Base-by-base conservation (phyloP, 2,329 filamentous ascomycete genomes). In the Ascocoryne sarcoides region DNA sequence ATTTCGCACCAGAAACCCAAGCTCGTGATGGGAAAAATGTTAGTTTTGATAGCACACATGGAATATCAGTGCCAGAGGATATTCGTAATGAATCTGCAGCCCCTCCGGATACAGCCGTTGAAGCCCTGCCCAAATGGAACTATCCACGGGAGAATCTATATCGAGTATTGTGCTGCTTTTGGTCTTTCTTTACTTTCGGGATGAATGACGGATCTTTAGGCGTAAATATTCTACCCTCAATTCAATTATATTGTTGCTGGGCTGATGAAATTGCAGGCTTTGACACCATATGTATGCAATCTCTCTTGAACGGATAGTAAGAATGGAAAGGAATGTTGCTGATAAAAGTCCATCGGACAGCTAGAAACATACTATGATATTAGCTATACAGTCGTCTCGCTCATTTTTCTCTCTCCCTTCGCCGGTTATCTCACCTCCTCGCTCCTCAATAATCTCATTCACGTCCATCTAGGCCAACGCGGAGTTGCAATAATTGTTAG, bases 141-240 rank as follows among this genome's bases (percentile, higher is more conserved):
- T 61, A 64, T n/a, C 71, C 80, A 0, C 56, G 61, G 4, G 64
- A 66, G 31, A 84, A 81, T 55, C 61, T 73, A 4, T 77, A 65
- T 50, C 71, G 79, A 29, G 74, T 75, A 33, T 59, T 73, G 26
- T 67, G 74, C 0, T 71, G 76, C 3, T 75, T 79, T 51, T 75
- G 73, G 60, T 69, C 71, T 4, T 76, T 85, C 48, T 62, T 79
- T 15, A 65, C 83, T 21, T 74, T 82, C 65, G 82, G 82, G 5
- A 71, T 79, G 63, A 82, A 82, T 51, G 82, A 86, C 61, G 80
- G 73, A 8, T 73, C 74, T 17, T 69, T 76, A 32, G 79, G 79
- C 31, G 75, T 76, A 64, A 57, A 69, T 66, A 17, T 16, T 21
- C 28, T n/a, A 44, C 56, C 36, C 36, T 36, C 8, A 14, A 32